Evolutionary conservation across 2,329 filamentous ascomycete genomes (phyloP).

Genomic region (Claviceps citrina): DNA sequence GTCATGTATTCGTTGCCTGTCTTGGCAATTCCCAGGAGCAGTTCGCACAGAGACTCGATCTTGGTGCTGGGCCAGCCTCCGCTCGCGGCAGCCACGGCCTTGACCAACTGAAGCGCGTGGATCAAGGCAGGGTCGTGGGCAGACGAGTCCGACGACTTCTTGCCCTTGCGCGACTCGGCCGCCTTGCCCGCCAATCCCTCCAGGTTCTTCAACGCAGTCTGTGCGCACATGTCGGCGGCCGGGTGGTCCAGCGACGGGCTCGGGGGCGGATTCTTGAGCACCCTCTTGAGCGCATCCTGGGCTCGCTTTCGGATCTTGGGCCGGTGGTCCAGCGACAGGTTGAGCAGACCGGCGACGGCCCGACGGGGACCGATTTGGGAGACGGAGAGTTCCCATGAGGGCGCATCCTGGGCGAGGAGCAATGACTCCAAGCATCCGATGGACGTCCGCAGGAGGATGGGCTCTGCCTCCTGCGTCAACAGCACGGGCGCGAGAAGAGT

Average conservation of each 20-base stretch:
- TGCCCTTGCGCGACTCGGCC: slow-evolving; percentile 42
- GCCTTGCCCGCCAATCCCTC: slow-evolving; percentile 55
- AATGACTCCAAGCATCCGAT: slow-evolving; percentile 92
- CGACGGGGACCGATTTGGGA: slow-evolving; percentile 73
- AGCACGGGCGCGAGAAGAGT: slow-evolving; percentile 72
- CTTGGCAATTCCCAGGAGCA: slow-evolving; percentile 74
- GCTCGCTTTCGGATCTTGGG: slow-evolving; percentile 91
- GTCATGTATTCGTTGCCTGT: slow-evolving; percentile 91
- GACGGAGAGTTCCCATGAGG: slow-evolving; percentile 75
- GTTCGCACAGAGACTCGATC: slow-evolving; percentile 80
- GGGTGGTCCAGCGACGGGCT: slow-evolving; percentile 89
- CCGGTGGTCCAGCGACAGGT: slow-evolving; percentile 68
- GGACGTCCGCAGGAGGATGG: slow-evolving; percentile 69
- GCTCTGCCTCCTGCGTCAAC: slow-evolving; percentile 65
- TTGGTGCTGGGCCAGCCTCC: slow-evolving; percentile 94
- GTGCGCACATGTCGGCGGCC: slow-evolving; percentile 88
- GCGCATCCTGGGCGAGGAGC: slow-evolving; percentile 71
- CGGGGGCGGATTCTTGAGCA: slow-evolving; percentile 73
- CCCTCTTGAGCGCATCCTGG: slow-evolving; percentile 71
- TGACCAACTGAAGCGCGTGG: slow-evolving; percentile 82
- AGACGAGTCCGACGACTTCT: slow-evolving; percentile 44
- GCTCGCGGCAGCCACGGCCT: slow-evolving; percentile 71
- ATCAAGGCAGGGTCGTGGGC: slow-evolving; percentile 71
- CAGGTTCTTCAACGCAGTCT: slow-evolving; percentile 70
- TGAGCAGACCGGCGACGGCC: slow-evolving; percentile 73